phyloP scores from a whole-genome alignment of 2,329 filamentous ascomycete species.

The Lasiodiplodia sp. region DNA sequence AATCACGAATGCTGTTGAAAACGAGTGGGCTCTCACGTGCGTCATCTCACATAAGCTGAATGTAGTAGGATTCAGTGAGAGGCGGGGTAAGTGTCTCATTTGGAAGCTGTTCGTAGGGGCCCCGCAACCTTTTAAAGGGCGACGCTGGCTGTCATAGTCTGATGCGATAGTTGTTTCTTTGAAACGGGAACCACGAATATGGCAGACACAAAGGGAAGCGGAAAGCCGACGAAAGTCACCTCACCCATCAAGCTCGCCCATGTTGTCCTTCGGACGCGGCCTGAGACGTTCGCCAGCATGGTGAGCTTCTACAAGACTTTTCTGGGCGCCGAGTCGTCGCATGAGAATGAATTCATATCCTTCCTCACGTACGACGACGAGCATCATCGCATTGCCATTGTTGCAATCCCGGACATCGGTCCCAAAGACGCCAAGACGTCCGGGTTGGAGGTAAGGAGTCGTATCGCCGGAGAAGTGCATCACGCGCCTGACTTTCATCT shows the following conservation, averaged over 20 bases:
- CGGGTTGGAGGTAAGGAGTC: conserved; percentile 39
- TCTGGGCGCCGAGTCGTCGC: conserved; percentile 44
- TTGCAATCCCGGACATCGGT: conserved; percentile 37
- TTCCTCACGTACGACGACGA: conserved; percentile 58
- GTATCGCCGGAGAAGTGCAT: too few relatives aligned
- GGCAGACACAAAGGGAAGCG: background rate
- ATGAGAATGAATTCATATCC: conserved; percentile 35
- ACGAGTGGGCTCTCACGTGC: background rate
- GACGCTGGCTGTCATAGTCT: background rate
- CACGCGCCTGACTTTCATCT: conserved; percentile 31
- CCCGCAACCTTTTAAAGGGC: background rate
- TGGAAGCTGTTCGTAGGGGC: background rate
- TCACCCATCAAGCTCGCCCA: conserved; percentile 36
- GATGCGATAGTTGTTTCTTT: background rate
- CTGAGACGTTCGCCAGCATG: conserved; percentile 41
- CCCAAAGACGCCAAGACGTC: conserved; percentile 36
- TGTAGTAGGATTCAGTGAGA: background rate
- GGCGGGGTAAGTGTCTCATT: background rate
- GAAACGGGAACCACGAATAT: background rate
- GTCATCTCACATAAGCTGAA: conserved; percentile 8
- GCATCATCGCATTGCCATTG: conserved; percentile 58
- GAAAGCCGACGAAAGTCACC: background rate
- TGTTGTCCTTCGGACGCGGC: conserved; percentile 39
- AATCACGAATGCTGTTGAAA: background rate
- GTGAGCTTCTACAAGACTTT: conserved; percentile 49